Evolutionary conservation across 1,139 yeast species (phyloP), one percentile per base, ranked within the genome.

Genomic region (Scheffersomyces cryptocercus): DNA sequence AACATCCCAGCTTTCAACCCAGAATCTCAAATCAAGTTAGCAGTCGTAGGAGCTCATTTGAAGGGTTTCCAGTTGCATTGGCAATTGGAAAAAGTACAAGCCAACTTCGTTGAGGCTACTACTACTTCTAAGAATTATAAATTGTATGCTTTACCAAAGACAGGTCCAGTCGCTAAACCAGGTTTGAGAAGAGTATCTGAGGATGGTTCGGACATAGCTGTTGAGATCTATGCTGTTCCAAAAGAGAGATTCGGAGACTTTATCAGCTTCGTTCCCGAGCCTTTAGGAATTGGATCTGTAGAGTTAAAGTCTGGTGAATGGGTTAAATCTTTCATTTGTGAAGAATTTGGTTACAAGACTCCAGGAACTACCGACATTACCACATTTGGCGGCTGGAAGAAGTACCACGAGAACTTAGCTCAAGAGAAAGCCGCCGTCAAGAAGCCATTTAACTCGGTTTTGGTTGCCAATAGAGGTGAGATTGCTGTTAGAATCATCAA

Each of bases 391-490:
- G 96, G 97, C 9, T 93, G 97, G 93, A 83, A 84, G 62, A 71
- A 75, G 7, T 89, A 87, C 66, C 76, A 86, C 37, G 76, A 70
- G 6, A 65, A 62, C 47, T 56, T 67, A 58, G 49, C 52, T 45
- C 51, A 45, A 14, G 65, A 62, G 45, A 56, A 56, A 35, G 48
- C 41, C 37, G 56, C 58, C 37, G 50, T 45, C 36, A 72, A 69
- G 55, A 81, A 79, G 62, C 95, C 93, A 0, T 91, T 91, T 67
- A 76, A 84, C 37, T 81, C 88, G 10, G 97, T 93, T 11, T 75
- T 93, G 48, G 95, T 93, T 44, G 98, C 99, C 31, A 93, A 93
- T 71, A 82, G 99, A 68, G 99, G 99, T 62, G 99, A 93, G 68
- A 93, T 93, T 58, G 97, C 99, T 3, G 97, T 90, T 30, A 77